Conservation (phyloP, 768 basidiomycete species). For the Udeniomyces megalosporus region DNA sequence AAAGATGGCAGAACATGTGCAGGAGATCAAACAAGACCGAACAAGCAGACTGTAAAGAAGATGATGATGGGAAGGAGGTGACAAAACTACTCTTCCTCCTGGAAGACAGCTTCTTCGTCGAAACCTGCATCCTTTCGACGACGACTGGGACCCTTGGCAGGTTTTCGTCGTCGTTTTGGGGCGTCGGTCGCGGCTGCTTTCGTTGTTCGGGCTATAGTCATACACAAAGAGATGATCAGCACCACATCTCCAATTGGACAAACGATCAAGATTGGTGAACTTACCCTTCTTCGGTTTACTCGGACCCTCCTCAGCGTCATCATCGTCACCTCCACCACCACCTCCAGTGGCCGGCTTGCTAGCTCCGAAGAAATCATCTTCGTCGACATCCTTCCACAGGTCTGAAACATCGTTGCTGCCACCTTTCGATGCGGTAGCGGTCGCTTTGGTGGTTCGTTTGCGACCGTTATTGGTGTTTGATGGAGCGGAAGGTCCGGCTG, state of each 20-base stretch:
- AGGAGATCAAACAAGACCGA: no score
- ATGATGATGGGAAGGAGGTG: no score
- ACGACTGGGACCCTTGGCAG: background rate
- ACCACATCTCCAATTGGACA: background rate
- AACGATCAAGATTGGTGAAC: background rate
- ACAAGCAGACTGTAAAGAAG: no score
- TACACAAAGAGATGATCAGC: background rate
- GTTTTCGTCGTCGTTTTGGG: background rate
- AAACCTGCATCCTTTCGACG: background rate
- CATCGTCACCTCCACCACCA: slow-evolving; percentile 7
- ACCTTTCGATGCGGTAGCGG: background rate
- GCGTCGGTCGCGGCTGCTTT: background rate
- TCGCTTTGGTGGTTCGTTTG: background rate
- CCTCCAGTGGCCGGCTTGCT: background rate
- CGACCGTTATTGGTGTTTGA: background rate
- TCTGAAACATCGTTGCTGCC: background rate
- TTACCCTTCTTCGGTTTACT: background rate
- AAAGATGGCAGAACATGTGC: no score
- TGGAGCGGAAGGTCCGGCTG: background rate
- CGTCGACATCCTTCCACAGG: slow-evolving; percentile 13
- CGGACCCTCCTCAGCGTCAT: background rate
- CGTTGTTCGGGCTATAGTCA: background rate
- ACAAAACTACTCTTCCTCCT: no score
- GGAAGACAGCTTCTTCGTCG: no score
- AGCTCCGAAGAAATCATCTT: slow-evolving; percentile 14